Evolutionary conservation across 495 filamentous ascomycete genomes (phyloP), one percentile per base, ranked within the genome.

Genomic region (Delitschia confertaspora): DNA sequence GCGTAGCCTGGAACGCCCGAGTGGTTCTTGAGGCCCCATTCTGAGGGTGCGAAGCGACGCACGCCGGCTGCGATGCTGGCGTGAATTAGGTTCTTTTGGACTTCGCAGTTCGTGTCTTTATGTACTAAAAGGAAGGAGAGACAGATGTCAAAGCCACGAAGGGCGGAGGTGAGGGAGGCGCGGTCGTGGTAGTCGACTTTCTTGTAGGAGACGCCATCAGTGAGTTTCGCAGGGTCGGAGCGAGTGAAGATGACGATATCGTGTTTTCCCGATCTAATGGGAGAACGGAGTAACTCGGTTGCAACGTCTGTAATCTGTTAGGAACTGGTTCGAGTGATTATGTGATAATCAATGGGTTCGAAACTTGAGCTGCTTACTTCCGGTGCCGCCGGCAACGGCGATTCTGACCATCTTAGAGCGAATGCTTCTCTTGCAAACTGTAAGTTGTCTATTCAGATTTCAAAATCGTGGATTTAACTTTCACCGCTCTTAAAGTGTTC

Each of bases 11-110:
- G 33, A 9, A 37, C 14, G 24, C 50, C 50, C 25, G 22, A 23
- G 8, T 18, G 13, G 13, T 43, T 48, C 10, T 47, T 48, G 22
- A 48, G 27, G n/a, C 35, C 44, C 50, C 50, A 68, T 31, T 68
- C 65, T 23, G 48, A 47, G 2, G 65, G 65, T 10, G 63, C 55
- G 47, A 68, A 63, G 10, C 64, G 46, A 34, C 53, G 41, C 4
- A 68, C 64, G 5, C 59, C 59, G n/a, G 62, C 60, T 24, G 27
- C 14, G 23, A 64, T 37, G 25, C 59, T 56, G 3, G 62, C 65
- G 29, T 64, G 43, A 19, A 62, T 63, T 7, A 68, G 26, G 8
- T 49, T 55, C 26, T 49, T 43, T 54, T 66, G 62, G 11, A 49
- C 35, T 4, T 32, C 24, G 19, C 47, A 42, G 6, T 42, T 46